phyloP scores from a whole-genome alignment of 208 protist genomes.

The Leptomonas pyrrhocoris region DNA sequence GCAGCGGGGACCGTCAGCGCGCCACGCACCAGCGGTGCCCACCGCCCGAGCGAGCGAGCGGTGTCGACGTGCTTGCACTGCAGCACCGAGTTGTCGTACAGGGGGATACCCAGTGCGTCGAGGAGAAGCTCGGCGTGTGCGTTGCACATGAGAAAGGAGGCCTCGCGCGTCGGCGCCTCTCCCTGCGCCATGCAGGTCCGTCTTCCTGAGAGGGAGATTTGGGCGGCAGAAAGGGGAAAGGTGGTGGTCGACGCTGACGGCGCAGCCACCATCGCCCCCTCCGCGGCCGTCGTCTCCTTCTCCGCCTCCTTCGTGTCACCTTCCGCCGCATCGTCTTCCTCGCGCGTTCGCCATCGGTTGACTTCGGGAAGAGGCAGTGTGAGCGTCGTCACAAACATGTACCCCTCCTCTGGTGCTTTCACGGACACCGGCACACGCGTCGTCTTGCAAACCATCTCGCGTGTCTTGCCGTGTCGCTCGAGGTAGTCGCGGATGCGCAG shows the following conservation, averaged over 20 bases:
- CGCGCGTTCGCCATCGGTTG: neutral
- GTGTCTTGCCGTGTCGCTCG: conserved; percentile 82
- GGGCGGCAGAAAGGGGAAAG: neutral
- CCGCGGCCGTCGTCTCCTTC: neutral
- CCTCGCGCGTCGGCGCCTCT: conserved; percentile 66
- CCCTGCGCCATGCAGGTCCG: conserved; percentile 55
- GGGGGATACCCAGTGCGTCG: conserved; percentile 66
- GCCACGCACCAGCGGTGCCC: conserved; percentile 45
- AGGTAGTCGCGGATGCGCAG: conserved; percentile 80
- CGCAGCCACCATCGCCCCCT: neutral
- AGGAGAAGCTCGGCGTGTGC: conserved; percentile 86
- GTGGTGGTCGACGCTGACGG: neutral
- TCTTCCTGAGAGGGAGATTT: neutral
- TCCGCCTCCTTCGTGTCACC: neutral
- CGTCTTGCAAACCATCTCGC: conserved; percentile 31
- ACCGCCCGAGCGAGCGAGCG: conserved; percentile 68
- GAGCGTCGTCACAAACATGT: conserved; percentile 39
- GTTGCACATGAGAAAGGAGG: conserved; percentile 73
- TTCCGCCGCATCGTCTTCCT: neutral
- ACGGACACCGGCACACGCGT: conserved; percentile 18
- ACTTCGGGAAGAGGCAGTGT: conserved; percentile 34
- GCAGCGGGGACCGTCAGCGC: conserved; percentile 27
- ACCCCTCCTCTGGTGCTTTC: neutral
- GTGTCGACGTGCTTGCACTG: conserved; percentile 82
- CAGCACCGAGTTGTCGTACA: conserved; percentile 75